phyloP scores from a whole-genome alignment of 148 eudicot species.

The Rhododendron simsii region DNA sequence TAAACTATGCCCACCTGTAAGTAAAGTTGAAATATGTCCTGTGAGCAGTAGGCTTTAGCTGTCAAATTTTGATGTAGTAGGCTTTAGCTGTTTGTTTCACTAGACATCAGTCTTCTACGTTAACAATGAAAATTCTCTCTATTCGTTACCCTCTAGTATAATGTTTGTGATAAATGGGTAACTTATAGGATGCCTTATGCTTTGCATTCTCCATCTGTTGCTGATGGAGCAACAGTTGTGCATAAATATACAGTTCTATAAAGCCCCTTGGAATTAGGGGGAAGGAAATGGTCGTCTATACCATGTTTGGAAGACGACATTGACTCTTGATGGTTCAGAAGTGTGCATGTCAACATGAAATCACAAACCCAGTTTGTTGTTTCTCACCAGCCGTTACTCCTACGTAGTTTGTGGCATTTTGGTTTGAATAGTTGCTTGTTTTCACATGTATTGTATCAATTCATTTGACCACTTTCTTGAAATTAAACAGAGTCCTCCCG shows the following conservation, averaged over 20 bases:
- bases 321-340: neutral
- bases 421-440: conserved; percentile 2
- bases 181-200: neutral
- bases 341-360: neutral
- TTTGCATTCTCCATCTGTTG: neutral
- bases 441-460: conserved; percentile 1
- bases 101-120: neutral
- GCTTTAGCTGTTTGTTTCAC: neutral
- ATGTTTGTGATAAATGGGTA: neutral
- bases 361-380: neutral
- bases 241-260: neutral
- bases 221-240: neutral
- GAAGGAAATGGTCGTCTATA: neutral
- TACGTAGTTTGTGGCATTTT: neutral
- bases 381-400: neutral
- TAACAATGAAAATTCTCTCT: neutral
- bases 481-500: conserved; percentile 67
- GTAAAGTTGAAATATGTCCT: conserved; percentile 20
- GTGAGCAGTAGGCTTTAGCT: neutral
- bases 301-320: neutral
- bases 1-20: conserved; percentile 74
- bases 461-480: conserved; percentile 11
- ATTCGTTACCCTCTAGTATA: neutral
- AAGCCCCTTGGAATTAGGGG: neutral
- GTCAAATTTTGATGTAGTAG: neutral